Conservation (phyloP, 2,329 filamentous ascomycete genomes). For the Phialocephala subalpina region DNA sequence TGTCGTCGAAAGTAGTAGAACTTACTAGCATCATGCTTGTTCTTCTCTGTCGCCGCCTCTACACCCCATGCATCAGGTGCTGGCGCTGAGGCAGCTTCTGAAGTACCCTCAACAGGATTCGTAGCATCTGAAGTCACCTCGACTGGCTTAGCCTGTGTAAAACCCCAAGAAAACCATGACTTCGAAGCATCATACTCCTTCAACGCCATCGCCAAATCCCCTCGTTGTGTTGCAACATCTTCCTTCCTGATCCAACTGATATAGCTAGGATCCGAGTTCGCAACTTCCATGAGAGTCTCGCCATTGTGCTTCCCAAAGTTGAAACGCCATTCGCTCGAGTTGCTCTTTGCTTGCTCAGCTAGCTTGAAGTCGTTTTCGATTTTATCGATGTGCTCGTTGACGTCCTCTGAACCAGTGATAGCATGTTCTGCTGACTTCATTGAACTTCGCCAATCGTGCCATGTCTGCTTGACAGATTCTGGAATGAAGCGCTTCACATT, state of each 20-base stretch:
- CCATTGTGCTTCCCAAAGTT: not conserved
- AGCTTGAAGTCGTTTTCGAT: not conserved
- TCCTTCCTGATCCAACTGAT: not conserved
- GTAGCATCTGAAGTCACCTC: not conserved
- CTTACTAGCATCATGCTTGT: constrained; percentile 78
- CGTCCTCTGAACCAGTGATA: constrained; percentile 52
- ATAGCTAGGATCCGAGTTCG: not conserved
- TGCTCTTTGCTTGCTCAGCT: not conserved
- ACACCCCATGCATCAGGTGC: constrained; percentile 60
- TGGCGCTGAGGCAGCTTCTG: not conserved
- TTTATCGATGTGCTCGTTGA: constrained; percentile 48
- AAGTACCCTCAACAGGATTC: constrained; percentile 53
- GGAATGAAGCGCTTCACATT: constrained; percentile 66
- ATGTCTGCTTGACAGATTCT: constrained; percentile 62
- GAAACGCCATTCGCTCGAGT: not conserved
- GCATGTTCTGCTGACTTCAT: constrained; percentile 56
- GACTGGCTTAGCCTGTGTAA: not conserved
- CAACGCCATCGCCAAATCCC: not conserved
- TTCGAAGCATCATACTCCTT: not conserved
- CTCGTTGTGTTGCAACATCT: not conserved
- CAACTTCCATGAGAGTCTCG: not conserved
- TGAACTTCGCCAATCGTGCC: constrained; percentile 57
- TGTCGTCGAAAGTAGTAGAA: constrained; percentile 40
- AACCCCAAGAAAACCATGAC: not conserved
- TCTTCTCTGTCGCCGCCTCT: constrained; percentile 66